Percentiles rank a stretch among this genome's conserved stretches.
Evolutionary conservation across 164 flowering plant genomes (phyloP).

Genomic region (Annona squamosa): DNA sequence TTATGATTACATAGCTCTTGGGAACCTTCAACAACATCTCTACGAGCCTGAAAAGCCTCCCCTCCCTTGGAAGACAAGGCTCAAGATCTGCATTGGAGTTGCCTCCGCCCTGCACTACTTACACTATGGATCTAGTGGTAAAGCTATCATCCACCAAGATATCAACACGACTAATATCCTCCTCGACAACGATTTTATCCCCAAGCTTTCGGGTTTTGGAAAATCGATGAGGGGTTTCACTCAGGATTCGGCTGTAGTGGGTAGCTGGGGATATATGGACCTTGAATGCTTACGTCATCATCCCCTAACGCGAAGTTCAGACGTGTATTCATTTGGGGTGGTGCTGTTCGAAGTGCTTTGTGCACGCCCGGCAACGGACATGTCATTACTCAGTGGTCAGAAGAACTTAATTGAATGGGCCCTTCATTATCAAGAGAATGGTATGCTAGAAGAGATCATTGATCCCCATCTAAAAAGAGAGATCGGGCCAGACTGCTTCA

Average conservation of each 20-base stretch:
- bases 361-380: conserved; percentile 70
- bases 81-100: conserved; percentile 16
- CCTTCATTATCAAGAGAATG: conserved; percentile 46
- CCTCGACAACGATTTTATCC: conserved; percentile 8
- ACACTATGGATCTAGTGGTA: conserved; percentile 15
- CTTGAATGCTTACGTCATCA: conserved; percentile 19
- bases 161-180: conserved; percentile 24
- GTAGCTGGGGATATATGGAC: conserved; percentile 23
- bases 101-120: conserved; percentile 33
- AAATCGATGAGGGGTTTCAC: background rate
- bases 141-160: conserved; percentile 22
- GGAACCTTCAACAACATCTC: conserved; percentile 6
- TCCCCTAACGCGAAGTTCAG: conserved; percentile 12
- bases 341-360: conserved; percentile 25
- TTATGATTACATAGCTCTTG: conserved; percentile 19
- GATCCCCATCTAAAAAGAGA: conserved; percentile 47
- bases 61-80: conserved; percentile 23
- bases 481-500: conserved; percentile 43
- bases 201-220: conserved; percentile 25
- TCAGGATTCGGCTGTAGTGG: conserved; percentile 16
- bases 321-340: conserved; percentile 21
- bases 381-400: conserved; percentile 49
- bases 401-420: conserved; percentile 79
- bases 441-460: conserved; percentile 41
- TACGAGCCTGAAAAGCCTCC: conserved; percentile 9